Percentiles rank a stretch among this genome's conserved stretches.
Conservation (phyloP, 306 rosid species). For the Lathyrus oleraceus region DNA sequence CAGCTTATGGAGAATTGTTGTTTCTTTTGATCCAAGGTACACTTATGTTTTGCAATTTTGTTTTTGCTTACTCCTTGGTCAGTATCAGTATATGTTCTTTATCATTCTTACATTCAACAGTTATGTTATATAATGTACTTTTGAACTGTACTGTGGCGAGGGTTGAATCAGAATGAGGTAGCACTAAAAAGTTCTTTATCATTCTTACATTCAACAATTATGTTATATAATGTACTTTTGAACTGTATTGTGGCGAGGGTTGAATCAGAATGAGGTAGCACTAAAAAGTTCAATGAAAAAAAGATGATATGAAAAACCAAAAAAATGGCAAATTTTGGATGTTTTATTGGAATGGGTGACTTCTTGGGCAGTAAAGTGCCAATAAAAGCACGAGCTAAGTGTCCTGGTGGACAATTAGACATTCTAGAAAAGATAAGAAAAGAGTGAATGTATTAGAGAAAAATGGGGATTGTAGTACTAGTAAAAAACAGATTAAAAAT, state of each 20-base stretch:
- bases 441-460: neutral
- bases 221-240: neutral
- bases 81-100: neutral
- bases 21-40: conserved; percentile 90
- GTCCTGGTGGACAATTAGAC: neutral
- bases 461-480: neutral
- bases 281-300: neutral
- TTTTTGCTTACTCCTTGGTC: neutral
- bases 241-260: neutral
- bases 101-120: conserved; percentile 3
- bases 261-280: neutral
- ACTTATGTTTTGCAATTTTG: neutral
- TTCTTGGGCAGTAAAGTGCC: neutral
- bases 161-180: neutral
- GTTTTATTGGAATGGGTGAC: neutral
- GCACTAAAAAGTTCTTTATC: conserved; percentile 10
- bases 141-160: neutral
- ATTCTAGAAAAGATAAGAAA: neutral
- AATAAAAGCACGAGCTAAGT: neutral
- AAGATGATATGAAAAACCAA: neutral
- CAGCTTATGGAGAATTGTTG: conserved; percentile 87
- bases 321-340: neutral
- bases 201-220: conserved; percentile 2
- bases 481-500: neutral
- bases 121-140: neutral